These are phyloP conservation scores for Lunularia cruciata DNA, from an alignment of 225 moss, liverwort and hornwort species.

Conservation along the genomic window DNA sequence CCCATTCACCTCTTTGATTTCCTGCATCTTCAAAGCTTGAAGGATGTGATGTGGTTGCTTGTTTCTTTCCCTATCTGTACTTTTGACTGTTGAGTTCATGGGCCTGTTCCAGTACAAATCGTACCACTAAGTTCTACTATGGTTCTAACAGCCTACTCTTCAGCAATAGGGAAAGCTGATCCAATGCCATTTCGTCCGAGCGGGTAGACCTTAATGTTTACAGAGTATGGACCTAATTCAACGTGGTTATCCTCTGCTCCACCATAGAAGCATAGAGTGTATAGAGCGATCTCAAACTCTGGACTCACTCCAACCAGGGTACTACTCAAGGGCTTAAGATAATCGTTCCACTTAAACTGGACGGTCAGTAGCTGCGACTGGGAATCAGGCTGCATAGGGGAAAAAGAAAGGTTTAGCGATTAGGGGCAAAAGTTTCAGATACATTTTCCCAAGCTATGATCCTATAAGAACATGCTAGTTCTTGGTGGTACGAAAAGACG, in stretches of 20 bases:
- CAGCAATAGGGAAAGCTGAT: slow-evolving; percentile 85
- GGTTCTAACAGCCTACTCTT: slow-evolving; percentile 37
- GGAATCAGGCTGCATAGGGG: slow-evolving; percentile 70
- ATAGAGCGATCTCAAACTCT: slow-evolving; percentile 90
- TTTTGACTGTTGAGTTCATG: not conserved
- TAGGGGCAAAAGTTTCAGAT: not conserved
- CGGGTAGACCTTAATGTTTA: slow-evolving; percentile 88
- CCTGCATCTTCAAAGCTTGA: not conserved
- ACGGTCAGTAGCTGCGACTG: slow-evolving; percentile 73
- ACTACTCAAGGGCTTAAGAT: slow-evolving; percentile 76
- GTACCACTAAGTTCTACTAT: too few relatives aligned
- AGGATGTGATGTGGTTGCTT: not conserved
- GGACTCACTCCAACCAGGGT: slow-evolving; percentile 93
- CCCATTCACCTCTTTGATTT: not conserved
- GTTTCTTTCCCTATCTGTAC: not conserved
- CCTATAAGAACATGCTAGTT: not conserved
- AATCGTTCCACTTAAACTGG: slow-evolving; percentile 89
- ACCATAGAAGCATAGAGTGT: slow-evolving; percentile 82
- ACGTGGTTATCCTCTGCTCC: slow-evolving; percentile 84
- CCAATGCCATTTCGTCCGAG: slow-evolving; percentile 76
- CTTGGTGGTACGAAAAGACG: not conserved
- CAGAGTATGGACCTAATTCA: slow-evolving; percentile 70
- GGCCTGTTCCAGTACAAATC: too few relatives aligned
- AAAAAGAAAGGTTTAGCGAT: not conserved
- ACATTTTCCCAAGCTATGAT: not conserved